Percentiles rank a stretch among this genome's conserved stretches.
These are phyloP conservation scores for Rosa lucieae DNA, from an alignment of 306 rosid genomes.

Conservation along the genomic window DNA sequence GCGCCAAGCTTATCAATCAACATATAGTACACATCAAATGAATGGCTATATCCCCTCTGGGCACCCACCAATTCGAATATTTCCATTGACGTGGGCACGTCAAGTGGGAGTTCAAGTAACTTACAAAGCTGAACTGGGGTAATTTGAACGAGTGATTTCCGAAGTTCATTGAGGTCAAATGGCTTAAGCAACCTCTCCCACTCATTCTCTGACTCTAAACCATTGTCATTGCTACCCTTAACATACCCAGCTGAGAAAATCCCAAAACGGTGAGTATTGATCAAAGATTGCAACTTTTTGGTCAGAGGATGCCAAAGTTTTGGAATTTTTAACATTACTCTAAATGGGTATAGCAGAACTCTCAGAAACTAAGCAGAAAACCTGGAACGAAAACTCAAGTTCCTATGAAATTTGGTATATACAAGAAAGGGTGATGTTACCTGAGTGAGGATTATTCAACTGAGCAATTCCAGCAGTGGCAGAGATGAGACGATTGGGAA, in stretches of 20 bases:
- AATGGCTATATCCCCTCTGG: constrained; percentile 71
- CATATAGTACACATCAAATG: constrained; percentile 58
- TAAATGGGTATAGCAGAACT: constrained; percentile 1
- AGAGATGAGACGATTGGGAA: too few relatives aligned
- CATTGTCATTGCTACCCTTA: constrained; percentile 25
- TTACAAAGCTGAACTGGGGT: constrained; percentile 71
- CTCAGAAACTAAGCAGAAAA: neutral
- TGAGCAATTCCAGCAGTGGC: neutral
- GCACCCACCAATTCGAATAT: constrained; percentile 65
- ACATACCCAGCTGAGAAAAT: constrained; percentile 41
- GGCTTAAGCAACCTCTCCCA: constrained; percentile 90
- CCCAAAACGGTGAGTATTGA: constrained; percentile 39
- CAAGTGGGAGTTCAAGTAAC: constrained; percentile 75
- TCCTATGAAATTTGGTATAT: neutral
- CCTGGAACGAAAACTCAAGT: neutral
- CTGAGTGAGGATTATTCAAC: neutral
- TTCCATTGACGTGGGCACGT: constrained; percentile 67
- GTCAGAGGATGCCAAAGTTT: constrained; percentile 25
- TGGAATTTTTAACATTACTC: constrained; percentile 47
- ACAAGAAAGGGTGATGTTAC: neutral
- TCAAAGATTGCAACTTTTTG: constrained; percentile 34
- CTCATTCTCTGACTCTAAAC: constrained; percentile 55
- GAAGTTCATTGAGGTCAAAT: constrained; percentile 71
- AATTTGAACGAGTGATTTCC: constrained; percentile 48
- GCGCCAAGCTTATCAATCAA: constrained; percentile 79